Evolutionary conservation across 2,329 filamentous ascomycete genomes (phyloP).

Genomic region (Sporothrix variecibatus): DNA sequence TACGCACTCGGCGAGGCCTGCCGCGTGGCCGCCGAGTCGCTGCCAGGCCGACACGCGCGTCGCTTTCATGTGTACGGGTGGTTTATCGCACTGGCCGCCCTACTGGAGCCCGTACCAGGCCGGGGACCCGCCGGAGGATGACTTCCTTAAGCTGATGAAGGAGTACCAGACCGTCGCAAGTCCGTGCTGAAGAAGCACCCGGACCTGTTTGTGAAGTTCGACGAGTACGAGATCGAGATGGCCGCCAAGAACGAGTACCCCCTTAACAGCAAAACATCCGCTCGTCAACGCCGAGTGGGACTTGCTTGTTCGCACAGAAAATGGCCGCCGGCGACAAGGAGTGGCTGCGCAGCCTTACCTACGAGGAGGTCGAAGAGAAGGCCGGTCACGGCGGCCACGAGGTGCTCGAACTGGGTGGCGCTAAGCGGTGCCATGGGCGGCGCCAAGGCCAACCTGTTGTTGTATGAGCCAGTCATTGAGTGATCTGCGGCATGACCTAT

Average conservation of each 20-base stretch:
- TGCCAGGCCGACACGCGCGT: conserved; percentile 26
- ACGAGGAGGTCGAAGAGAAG: conserved; percentile 31
- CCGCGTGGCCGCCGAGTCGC: conserved; percentile 32
- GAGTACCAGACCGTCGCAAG: conserved; percentile 31
- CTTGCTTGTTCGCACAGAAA: conserved; percentile 23
- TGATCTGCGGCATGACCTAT: conserved; percentile 32
- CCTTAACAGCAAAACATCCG: conserved; percentile 30
- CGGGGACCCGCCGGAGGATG: conserved; percentile 30
- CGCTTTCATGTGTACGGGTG: conserved; percentile 30
- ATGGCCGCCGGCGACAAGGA: conserved; percentile 24
- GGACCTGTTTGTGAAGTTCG: conserved; percentile 29
- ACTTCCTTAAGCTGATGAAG: conserved; percentile 32
- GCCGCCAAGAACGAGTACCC: conserved; percentile 31
- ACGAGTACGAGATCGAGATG: conserved; percentile 31
- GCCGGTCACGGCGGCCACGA: conserved; percentile 31
- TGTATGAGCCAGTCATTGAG: conserved; percentile 31
- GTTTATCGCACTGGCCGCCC: conserved; percentile 29
- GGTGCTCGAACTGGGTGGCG: conserved; percentile 31
- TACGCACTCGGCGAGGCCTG: conserved; percentile 38
- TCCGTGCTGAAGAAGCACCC: conserved; percentile 26
- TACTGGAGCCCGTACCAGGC: conserved; percentile 31
- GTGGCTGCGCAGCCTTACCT: conserved; percentile 27
- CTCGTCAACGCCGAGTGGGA: conserved; percentile 31
- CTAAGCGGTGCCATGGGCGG: conserved; percentile 29
- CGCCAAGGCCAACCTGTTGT: conserved; percentile 29